Evolutionary conservation across 768 basidiomycete species (phyloP).

Genomic region (Neoboletus subvelutipes): DNA sequence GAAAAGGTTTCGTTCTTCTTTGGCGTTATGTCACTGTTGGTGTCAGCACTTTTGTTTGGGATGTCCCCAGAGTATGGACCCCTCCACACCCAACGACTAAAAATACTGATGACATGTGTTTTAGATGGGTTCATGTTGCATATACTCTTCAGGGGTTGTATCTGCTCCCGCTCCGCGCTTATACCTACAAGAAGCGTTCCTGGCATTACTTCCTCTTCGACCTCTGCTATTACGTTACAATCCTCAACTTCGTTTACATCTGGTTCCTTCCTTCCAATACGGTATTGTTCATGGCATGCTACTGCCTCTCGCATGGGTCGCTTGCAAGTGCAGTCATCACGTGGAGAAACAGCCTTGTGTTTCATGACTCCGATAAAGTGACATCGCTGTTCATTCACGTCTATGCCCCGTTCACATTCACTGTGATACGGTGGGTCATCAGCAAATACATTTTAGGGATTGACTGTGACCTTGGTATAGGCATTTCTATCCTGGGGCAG

Average conservation of each 20-base stretch:
- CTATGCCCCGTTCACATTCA: conserved; percentile 88
- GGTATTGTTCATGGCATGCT: conserved; percentile 86
- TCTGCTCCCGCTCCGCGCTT: conserved; percentile 80
- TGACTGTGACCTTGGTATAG: conserved; percentile 38
- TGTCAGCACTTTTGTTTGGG: conserved; percentile 86
- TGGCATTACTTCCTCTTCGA: conserved; percentile 97
- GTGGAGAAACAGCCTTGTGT: conserved; percentile 98
- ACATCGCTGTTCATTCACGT: conserved; percentile 95
- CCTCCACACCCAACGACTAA: conserved; percentile 1
- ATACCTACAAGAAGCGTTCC: conserved; percentile 85
- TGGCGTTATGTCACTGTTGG: conserved; percentile 86
- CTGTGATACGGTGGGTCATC: conserved; percentile 73
- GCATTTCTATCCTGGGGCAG: conserved; percentile 84
- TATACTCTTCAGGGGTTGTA: conserved; percentile 79
- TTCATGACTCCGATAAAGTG: conserved; percentile 96
- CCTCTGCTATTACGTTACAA: conserved; percentile 90
- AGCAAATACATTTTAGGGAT: neutral
- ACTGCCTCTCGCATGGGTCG: conserved; percentile 87
- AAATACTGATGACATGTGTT: conserved; percentile 13
- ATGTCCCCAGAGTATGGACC: conserved; percentile 72
- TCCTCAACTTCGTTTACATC: conserved; percentile 88
- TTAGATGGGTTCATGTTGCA: conserved; percentile 82
- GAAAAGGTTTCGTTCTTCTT: conserved; percentile 91
- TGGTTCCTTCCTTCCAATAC: conserved; percentile 84
- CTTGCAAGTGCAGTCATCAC: conserved; percentile 95